phyloP scores from a whole-genome alignment of 805 yeast genomes.

The Pichia scutulata region DNA sequence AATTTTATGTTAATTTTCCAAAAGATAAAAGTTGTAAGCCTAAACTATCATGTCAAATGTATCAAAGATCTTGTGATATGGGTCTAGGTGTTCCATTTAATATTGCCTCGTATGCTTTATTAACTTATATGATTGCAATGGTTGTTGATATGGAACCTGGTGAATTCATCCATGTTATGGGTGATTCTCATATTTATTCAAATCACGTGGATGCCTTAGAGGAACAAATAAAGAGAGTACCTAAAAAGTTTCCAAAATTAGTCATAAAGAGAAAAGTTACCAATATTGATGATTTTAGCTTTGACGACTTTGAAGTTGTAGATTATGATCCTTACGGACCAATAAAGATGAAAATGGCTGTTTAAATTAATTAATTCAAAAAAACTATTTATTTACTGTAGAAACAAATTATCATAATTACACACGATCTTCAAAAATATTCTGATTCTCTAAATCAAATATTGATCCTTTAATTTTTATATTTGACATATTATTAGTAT shows the following conservation, averaged over 20 bases:
- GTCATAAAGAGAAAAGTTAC: constrained; percentile 58
- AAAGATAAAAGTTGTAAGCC: constrained; percentile 37
- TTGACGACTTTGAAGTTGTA: constrained; percentile 77
- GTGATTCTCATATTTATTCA: constrained; percentile 92
- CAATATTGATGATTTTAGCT: constrained; percentile 78
- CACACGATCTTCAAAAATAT: constrained; percentile 1
- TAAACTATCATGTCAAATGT: constrained; percentile 75
- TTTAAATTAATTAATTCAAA: constrained; percentile 34
- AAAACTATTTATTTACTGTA: neutral
- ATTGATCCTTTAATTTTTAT: neutral
- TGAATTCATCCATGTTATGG: constrained; percentile 90
- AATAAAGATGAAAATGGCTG: constrained; percentile 97
- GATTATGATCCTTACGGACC: constrained; percentile 76
- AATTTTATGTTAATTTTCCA: constrained; percentile 89
- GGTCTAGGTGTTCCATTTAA: constrained; percentile 99
- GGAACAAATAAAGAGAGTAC: constrained; percentile 68
- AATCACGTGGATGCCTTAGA: constrained; percentile 90
- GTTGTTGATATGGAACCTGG: constrained; percentile 95
- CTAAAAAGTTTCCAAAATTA: constrained; percentile 75
- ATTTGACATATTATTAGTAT: neutral
- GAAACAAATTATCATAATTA: neutral
- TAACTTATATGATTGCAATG: constrained; percentile 92
- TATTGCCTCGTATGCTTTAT: constrained; percentile 90
- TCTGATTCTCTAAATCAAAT: constrained; percentile 8
- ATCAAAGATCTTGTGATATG: constrained; percentile 98